Percentiles rank a stretch among this genome's conserved stretches.
These are phyloP conservation scores for Adenanthera pavonina DNA, from an alignment of 306 rosid species.

Conservation along the genomic window DNA sequence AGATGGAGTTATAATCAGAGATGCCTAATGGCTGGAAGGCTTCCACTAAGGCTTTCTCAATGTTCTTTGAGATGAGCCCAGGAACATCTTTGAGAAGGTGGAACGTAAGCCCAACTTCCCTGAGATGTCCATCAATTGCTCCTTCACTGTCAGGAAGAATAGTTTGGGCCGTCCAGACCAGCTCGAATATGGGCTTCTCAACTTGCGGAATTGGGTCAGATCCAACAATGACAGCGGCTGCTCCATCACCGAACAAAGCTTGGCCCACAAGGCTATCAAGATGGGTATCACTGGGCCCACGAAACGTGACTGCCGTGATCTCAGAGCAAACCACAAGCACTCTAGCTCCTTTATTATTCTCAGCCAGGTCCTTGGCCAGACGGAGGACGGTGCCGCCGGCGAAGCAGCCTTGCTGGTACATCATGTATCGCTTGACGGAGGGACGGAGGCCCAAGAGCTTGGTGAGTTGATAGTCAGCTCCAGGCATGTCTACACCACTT, in stretches of 20 bases:
- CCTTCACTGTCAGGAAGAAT: constrained; percentile 19
- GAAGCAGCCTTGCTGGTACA: constrained; percentile 36
- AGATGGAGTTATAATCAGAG: constrained; percentile 45
- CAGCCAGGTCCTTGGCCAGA: constrained; percentile 20
- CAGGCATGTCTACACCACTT: constrained; percentile 12
- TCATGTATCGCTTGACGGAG: constrained; percentile 46
- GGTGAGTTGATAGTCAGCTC: constrained; percentile 48
- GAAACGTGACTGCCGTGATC: constrained; percentile 13
- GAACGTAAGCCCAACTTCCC: constrained; percentile 26
- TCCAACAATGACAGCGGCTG: not conserved
- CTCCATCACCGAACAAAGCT: constrained; percentile 7
- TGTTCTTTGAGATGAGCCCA: constrained; percentile 12
- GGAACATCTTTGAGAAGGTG: constrained; percentile 23
- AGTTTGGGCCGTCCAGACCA: not conserved
- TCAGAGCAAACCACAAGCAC: constrained; percentile 19
- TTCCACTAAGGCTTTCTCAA: constrained; percentile 10
- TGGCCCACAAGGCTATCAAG: constrained; percentile 24
- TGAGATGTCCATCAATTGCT: constrained; percentile 1
- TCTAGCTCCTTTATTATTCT: constrained; percentile 3
- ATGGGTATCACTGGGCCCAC: constrained; percentile 19
- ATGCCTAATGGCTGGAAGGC: constrained; percentile 21
- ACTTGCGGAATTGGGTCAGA: not conserved
- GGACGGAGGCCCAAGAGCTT: constrained; percentile 40
- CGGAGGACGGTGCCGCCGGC: constrained; percentile 11
- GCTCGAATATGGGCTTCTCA: constrained; percentile 15